phyloP scores from a whole-genome alignment of 2,329 filamentous ascomycete species.

The Chrysosporium queenslandicum region DNA sequence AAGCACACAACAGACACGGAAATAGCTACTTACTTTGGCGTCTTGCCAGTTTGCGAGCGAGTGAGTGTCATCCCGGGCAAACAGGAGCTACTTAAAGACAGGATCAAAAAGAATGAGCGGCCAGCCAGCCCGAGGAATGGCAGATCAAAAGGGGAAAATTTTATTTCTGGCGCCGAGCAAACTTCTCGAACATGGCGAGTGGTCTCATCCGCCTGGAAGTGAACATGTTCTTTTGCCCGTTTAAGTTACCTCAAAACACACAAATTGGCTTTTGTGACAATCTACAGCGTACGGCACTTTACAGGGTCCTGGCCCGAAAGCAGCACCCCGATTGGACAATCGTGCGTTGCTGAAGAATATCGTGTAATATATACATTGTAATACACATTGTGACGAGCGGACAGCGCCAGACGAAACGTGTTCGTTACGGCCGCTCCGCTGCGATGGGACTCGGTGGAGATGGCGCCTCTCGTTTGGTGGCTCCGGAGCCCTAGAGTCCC shows the following conservation, averaged over 20 bases:
- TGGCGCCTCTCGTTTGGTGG: too few species aligned
- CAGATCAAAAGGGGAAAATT: background rate
- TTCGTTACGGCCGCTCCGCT: background rate
- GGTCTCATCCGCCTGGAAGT: background rate
- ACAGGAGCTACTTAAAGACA: background rate
- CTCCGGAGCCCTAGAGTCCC: background rate
- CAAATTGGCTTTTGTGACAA: background rate
- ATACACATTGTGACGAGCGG: background rate
- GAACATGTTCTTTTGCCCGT: too few species aligned
- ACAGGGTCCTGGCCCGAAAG: too few species aligned
- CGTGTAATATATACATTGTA: background rate
- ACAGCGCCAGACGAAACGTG: background rate
- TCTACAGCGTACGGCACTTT: background rate
- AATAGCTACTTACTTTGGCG: conserved; percentile 38
- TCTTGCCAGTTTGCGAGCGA: conserved; percentile 44
- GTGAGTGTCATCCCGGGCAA: conserved; percentile 36
- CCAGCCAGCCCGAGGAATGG: background rate
- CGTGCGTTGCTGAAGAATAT: background rate
- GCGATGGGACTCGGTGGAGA: background rate
- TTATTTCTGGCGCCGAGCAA: too few species aligned
- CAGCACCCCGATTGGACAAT: background rate
- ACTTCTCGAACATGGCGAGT: too few species aligned
- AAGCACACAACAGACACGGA: background rate
- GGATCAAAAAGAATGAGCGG: conserved; percentile 12
- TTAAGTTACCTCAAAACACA: too few species aligned